Evolutionary conservation across 2,329 filamentous ascomycete species (phyloP).

Genomic region (Alternaria triticina): DNA sequence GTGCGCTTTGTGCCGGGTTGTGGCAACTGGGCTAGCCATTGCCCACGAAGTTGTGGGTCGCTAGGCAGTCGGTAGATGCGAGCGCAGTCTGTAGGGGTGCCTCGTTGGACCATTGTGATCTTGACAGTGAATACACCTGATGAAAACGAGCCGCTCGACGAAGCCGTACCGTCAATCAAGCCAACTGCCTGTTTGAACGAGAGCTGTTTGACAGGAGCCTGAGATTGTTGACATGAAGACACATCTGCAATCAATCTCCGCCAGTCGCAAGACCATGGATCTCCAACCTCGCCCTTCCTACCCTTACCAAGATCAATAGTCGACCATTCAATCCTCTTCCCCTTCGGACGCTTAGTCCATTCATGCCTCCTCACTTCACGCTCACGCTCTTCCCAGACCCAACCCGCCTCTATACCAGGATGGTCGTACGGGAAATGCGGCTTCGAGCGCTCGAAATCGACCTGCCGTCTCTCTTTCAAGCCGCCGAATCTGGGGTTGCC

Average conservation of each 20-base stretch:
- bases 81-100: constrained; percentile 73
- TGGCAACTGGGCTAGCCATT: constrained; percentile 73
- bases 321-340: constrained; percentile 78
- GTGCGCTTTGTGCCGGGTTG: constrained; percentile 26
- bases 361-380: constrained; percentile 63
- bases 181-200: constrained; percentile 38
- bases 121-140: constrained; percentile 64
- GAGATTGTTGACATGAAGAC: background rate
- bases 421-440: constrained; percentile 90
- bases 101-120: constrained; percentile 72
- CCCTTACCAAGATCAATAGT: constrained; percentile 75
- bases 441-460: constrained; percentile 77
- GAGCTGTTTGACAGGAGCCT: constrained; percentile 33
- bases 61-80: constrained; percentile 86
- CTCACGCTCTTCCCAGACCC: constrained; percentile 75
- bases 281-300: constrained; percentile 80
- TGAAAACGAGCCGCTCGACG: background rate
- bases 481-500: constrained; percentile 85
- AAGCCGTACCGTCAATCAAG: constrained; percentile 10
- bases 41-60: constrained; percentile 62
- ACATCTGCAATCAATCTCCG: constrained; percentile 63
- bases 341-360: constrained; percentile 81
- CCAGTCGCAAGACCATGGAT: constrained; percentile 85
- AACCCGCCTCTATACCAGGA: constrained; percentile 78
- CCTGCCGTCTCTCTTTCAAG: constrained; percentile 77